phyloP scores from a whole-genome alignment of 805 yeast species.

The Hermanozyma aechmeae region DNA sequence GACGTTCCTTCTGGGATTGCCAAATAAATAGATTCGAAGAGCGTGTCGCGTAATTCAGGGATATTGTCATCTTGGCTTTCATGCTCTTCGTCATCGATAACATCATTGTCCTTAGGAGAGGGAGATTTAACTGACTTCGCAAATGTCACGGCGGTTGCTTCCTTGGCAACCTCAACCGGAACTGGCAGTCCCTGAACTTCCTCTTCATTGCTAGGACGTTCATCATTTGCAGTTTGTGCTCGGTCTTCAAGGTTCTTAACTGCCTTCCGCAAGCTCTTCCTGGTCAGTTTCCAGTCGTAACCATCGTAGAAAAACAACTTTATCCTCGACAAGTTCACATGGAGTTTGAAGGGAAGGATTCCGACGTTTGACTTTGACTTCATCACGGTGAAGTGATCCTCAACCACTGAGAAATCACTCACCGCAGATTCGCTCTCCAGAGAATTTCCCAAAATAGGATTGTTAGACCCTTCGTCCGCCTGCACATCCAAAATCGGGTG shows the following conservation, averaged over 20 bases:
- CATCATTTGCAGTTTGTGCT: constrained; percentile 13
- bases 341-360: constrained; percentile 17
- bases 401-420: constrained; percentile 4
- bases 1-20: constrained; percentile 42
- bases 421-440: no score
- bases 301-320: constrained; percentile 69
- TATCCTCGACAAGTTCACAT: constrained; percentile 28
- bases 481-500: no score
- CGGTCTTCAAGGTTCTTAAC: constrained; percentile 51
- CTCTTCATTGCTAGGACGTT: not conserved
- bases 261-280: constrained; percentile 55
- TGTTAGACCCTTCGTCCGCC: no score
- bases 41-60: constrained; percentile 41
- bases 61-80: no score
- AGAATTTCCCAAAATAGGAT: no score
- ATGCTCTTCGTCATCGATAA: no score
- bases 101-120: no score
- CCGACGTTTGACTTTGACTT: not conserved
- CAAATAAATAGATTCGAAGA: constrained; percentile 76
- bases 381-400: constrained; percentile 6
- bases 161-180: no score
- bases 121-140: no score
- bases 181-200: not conserved
- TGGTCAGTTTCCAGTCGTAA: constrained; percentile 80
- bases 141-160: no score